A percentile compares a stretch with the other conserved stretches of the same genome.
phyloP scores from a whole-genome alignment of 1,284 basidiomycete species.

The Pseudozyma tsukubaensis region DNA sequence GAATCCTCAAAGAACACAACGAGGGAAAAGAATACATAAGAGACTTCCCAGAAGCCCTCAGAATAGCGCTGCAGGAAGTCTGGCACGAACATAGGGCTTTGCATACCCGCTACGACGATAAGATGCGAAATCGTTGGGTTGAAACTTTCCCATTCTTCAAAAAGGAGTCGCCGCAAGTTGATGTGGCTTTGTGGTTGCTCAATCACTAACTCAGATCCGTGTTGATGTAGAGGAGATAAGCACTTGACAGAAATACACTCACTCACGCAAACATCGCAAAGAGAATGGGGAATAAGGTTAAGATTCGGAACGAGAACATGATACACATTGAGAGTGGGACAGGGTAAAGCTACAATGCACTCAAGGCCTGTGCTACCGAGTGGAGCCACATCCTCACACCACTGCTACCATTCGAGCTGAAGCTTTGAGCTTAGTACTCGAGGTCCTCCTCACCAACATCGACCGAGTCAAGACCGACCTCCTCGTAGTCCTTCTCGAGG shows the following conservation, averaged over 20 bases:
- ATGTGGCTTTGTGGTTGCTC: no score
- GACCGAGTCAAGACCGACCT: constrained; percentile 87
- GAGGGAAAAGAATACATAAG: neutral
- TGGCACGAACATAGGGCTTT: neutral
- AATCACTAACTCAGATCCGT: no score
- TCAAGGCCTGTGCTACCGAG: no score
- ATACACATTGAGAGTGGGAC: neutral
- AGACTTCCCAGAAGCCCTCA: no score
- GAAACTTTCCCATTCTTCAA: no score
- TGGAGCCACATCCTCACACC: no score
- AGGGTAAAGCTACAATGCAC: neutral
- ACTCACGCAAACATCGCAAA: neutral
- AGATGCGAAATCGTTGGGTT: no score
- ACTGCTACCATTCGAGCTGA: neutral
- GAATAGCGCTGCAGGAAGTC: neutral
- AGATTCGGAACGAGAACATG: neutral
- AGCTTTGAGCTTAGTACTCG: constrained; percentile 62
- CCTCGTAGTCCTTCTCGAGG: constrained; percentile 79
- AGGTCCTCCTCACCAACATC: constrained; percentile 79
- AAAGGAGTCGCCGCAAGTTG: no score
- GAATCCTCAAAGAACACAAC: constrained; percentile 1
- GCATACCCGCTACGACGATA: no score
- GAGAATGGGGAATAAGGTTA: neutral
- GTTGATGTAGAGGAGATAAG: no score
- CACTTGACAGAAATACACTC: neutral